Evolutionary conservation across 257 asterid species (phyloP).

Genomic region (Nemophila menziesii): DNA sequence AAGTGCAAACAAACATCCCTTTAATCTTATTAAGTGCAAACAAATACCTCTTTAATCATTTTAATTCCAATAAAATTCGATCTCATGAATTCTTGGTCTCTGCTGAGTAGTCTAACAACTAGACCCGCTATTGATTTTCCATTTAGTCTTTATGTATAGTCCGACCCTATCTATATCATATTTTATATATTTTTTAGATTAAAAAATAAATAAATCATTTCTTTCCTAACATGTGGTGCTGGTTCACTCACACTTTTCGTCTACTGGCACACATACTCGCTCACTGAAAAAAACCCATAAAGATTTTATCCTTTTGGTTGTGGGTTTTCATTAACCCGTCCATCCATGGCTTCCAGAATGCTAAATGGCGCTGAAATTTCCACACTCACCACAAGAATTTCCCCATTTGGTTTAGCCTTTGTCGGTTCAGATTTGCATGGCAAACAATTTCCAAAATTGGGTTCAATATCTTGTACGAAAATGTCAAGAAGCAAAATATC

Average conservation of each 20-base stretch:
- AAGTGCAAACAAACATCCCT: too few relatives aligned
- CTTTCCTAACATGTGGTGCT: not conserved
- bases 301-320: not conserved
- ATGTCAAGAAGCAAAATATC: constrained; percentile 21
- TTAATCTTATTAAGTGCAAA: too few relatives aligned
- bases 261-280: not conserved
- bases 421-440: constrained; percentile 37
- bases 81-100: too few relatives aligned
- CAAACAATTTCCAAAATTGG: constrained; percentile 24
- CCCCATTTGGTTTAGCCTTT: constrained; percentile 37
- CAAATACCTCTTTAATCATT: too few relatives aligned
- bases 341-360: constrained; percentile 57
- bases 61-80: too few relatives aligned
- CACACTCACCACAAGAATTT: constrained; percentile 20
- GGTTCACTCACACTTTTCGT: not conserved
- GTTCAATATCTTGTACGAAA: constrained; percentile 25
- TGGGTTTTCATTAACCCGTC: not conserved
- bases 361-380: constrained; percentile 52
- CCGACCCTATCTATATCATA: too few relatives aligned
- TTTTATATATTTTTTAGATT: too few relatives aligned
- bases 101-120: too few relatives aligned
- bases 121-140: too few relatives aligned
- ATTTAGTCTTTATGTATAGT: too few relatives aligned
- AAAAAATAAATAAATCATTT: too few relatives aligned
- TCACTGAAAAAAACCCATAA: not conserved